Evolutionary conservation across 1,284 basidiomycete genomes (phyloP).

Genomic region (Chalciporus sp.): DNA sequence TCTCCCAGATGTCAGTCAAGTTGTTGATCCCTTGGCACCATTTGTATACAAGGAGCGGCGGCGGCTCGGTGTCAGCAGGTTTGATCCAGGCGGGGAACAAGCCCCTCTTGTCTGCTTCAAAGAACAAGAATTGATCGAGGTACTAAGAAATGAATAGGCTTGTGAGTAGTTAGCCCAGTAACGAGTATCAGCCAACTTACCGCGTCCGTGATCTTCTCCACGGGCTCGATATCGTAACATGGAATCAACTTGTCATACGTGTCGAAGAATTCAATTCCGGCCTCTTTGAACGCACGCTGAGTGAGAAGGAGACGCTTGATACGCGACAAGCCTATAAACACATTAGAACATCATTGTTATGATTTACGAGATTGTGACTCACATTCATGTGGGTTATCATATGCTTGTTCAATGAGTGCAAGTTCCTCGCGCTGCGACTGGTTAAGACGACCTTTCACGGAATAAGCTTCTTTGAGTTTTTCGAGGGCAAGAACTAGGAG

Average conservation of each 20-base stretch:
- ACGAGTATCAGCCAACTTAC: slow-evolving; percentile 42
- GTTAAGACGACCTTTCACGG: slow-evolving; percentile 94
- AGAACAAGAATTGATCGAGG: slow-evolving; percentile 88
- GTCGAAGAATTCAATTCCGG: slow-evolving; percentile 94
- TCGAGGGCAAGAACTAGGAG: slow-evolving; percentile 92
- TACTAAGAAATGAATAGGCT: slow-evolving; percentile 51
- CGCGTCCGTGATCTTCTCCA: slow-evolving; percentile 98
- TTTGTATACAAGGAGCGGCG: slow-evolving; percentile 95
- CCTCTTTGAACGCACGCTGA: slow-evolving; percentile 96
- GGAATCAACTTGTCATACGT: slow-evolving; percentile 98
- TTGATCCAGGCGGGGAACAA: slow-evolving; percentile 98
- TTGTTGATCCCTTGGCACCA: slow-evolving; percentile 96
- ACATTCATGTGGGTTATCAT: slow-evolving; percentile 93
- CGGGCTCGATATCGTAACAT: slow-evolving; percentile 97
- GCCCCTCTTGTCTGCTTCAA: slow-evolving; percentile 94
- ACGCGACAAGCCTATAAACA: slow-evolving; percentile 74
- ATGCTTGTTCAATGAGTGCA: slow-evolving; percentile 95
- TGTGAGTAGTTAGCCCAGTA: slow-evolving; percentile 17
- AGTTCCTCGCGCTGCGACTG: slow-evolving; percentile 96
- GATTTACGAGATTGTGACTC: slow-evolving; percentile 18
- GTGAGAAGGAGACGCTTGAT: slow-evolving; percentile 95
- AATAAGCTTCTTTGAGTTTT: slow-evolving; percentile 97
- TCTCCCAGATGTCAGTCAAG: slow-evolving; percentile 95
- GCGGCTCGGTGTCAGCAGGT: slow-evolving; percentile 94
- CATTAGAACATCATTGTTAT: slow-evolving; percentile 1